Evolutionary conservation across 345 rosid genomes (phyloP).

Genomic region (Mallotus nudiflorus): DNA sequence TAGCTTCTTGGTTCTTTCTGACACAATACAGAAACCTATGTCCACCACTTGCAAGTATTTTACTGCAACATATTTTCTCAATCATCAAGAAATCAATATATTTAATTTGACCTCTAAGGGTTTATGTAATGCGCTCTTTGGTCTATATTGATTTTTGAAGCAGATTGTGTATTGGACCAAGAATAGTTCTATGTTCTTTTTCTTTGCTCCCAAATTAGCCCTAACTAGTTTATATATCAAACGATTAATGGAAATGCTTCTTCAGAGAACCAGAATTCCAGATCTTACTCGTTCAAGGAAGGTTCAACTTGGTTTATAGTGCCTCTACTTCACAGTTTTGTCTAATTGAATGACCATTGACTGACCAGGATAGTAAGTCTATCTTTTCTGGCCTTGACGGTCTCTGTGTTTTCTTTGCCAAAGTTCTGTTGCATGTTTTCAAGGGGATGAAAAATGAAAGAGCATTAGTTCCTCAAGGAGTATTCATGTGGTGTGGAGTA

Average conservation of each 20-base stretch:
- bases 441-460: not conserved
- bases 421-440: not conserved
- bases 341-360: conserved; percentile 1
- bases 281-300: no score
- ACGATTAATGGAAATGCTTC: no score
- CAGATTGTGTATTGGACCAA: no score
- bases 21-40: not conserved
- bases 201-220: no score
- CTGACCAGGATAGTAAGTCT: not conserved
- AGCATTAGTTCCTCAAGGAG: not conserved
- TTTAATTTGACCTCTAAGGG: not conserved
- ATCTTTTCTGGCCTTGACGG: not conserved
- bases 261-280: no score
- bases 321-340: no score
- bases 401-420: not conserved
- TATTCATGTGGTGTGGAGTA: no score
- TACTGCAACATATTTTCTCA: not conserved
- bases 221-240: no score
- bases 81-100: not conserved
- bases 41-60: not conserved
- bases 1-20: not conserved
- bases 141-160: no score
- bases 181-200: no score
- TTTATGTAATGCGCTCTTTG: no score
- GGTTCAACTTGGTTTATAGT: no score